A percentile compares a stretch with the other conserved stretches of the same genome.
Conservation (phyloP, 768 basidiomycete genomes). For the Mycena alexandri region DNA sequence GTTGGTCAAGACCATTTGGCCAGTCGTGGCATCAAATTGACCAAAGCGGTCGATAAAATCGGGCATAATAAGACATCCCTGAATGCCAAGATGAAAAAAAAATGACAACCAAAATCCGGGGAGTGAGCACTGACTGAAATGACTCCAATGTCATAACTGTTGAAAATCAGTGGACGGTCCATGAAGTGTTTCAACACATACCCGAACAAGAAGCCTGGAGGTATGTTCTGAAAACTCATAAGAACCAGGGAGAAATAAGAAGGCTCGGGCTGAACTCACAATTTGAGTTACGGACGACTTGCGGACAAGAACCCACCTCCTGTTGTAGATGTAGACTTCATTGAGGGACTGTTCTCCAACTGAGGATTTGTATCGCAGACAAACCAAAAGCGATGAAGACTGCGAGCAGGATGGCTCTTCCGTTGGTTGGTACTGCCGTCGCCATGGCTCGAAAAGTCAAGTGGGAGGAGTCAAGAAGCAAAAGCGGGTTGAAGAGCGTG, state of each 20-base stretch:
- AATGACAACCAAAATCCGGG: not conserved
- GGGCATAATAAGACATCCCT: conserved; percentile 86
- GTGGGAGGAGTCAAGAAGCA: conserved; percentile 17
- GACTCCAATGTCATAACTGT: conserved; percentile 74
- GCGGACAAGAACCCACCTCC: conserved; percentile 43
- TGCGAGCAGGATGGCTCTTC: conserved; percentile 72
- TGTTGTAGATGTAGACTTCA: conserved; percentile 18
- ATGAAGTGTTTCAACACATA: conserved; percentile 40
- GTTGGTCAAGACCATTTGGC: conserved; percentile 65
- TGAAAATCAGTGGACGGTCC: not conserved
- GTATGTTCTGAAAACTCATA: conserved; percentile 2
- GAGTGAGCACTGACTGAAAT: conserved; percentile 65
- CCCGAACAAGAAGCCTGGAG: conserved; percentile 73
- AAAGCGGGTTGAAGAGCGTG: not conserved
- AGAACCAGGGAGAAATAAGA: not conserved
- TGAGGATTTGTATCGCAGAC: conserved; percentile 37
- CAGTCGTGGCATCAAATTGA: conserved; percentile 55
- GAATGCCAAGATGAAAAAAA: conserved; percentile 2
- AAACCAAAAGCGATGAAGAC: conserved; percentile 81
- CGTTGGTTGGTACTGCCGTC: conserved; percentile 70
- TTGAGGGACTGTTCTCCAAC: conserved; percentile 1
- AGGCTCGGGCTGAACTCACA: conserved; percentile 4
- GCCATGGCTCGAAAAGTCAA: conserved; percentile 16
- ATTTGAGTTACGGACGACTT: not conserved
- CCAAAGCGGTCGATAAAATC: conserved; percentile 83